Evolutionary conservation across 352 stramenopile species (phyloP).

Genomic region (Globisporangium cederbergense): DNA sequence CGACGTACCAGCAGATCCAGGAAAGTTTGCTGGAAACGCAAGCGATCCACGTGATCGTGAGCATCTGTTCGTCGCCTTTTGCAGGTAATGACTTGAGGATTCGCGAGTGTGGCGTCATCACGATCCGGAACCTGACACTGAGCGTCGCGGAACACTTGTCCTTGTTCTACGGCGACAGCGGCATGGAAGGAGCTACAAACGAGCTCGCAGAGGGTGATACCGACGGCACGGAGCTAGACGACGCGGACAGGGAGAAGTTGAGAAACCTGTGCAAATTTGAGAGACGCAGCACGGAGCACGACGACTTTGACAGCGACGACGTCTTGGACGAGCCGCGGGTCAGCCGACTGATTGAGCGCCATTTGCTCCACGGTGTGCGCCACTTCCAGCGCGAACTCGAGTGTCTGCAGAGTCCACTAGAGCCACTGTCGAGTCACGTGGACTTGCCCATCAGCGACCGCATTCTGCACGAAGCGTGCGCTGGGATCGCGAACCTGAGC

Average conservation of each 20-base stretch:
- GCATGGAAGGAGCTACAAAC: slow-evolving; percentile 16
- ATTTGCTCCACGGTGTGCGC: slow-evolving; percentile 54
- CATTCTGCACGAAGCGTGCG: slow-evolving; percentile 53
- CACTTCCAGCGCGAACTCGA: slow-evolving; percentile 61
- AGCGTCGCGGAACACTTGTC: slow-evolving; percentile 53
- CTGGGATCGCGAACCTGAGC: slow-evolving; percentile 68
- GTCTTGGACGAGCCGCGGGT: slow-evolving; percentile 10
- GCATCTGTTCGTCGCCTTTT: slow-evolving; percentile 38
- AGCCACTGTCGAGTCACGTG: not conserved
- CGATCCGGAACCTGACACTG: slow-evolving; percentile 70
- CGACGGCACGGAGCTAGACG: slow-evolving; percentile 6
- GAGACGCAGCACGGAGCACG: not conserved
- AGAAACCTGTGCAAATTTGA: not conserved
- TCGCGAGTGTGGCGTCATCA: slow-evolving; percentile 47
- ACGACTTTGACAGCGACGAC: slow-evolving; percentile 7
- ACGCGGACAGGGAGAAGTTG: not conserved
- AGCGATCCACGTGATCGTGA: slow-evolving; percentile 54
- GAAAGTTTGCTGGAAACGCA: slow-evolving; percentile 49
- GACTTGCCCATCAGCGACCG: slow-evolving; percentile 22
- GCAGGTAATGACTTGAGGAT: slow-evolving; percentile 25
- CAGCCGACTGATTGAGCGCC: slow-evolving; percentile 42
- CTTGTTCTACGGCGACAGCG: slow-evolving; percentile 43
- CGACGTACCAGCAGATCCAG: slow-evolving; percentile 70
- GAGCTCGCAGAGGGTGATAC: slow-evolving; percentile 12
- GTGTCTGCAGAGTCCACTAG: slow-evolving; percentile 13